Evolutionary conservation across 169 alveolate genomes (phyloP), one percentile per base, ranked within the genome.

Genomic region (Plasmodium falciparum): DNA sequence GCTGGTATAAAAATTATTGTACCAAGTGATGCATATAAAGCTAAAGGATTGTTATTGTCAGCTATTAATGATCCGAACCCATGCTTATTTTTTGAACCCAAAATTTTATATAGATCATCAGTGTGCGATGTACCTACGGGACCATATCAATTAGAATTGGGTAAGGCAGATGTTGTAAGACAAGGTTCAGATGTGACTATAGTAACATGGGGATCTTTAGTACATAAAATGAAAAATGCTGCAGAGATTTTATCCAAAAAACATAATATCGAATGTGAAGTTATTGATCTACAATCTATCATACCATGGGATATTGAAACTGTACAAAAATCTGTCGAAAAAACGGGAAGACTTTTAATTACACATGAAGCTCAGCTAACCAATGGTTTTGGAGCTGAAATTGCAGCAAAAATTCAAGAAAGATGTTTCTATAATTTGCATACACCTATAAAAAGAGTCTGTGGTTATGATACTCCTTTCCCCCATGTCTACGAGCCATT

Each of bases 391-490:
- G 99, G 98, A 12, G 97, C 99, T 8, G 99, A 98, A 93, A 90
- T 98, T 4, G 98, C 99, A 15, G 97, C 99, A 1, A 94, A 94
- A 26, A 95, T 98, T 26, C 96, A 96, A 83, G 99, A 97, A 73
- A 94, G 96, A 71, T 97, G 99, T 95, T 98, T 98, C 93, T 94
- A 96, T 83, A 94, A 95, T 73, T 93, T 98, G n/a, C 98, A 97
- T 93, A 98, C 99, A 3, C 99, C 99, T 33, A 94, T 98, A 59
- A 92, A 89, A 86, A 94, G 99, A 71, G 98, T 98, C 29, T 95
- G 98, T 80, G 99, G 99, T 20, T 97, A 96, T 90, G 99, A 98
- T 93, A 98, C 99, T 15, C 99, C 99, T 33, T 97, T 97, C 95
- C 99, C 99, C 13, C 97, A 97, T 47, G 98, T 96, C 0, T 97